Conservation (phyloP, 306 rosid species). For the Rubus idaeus region DNA sequence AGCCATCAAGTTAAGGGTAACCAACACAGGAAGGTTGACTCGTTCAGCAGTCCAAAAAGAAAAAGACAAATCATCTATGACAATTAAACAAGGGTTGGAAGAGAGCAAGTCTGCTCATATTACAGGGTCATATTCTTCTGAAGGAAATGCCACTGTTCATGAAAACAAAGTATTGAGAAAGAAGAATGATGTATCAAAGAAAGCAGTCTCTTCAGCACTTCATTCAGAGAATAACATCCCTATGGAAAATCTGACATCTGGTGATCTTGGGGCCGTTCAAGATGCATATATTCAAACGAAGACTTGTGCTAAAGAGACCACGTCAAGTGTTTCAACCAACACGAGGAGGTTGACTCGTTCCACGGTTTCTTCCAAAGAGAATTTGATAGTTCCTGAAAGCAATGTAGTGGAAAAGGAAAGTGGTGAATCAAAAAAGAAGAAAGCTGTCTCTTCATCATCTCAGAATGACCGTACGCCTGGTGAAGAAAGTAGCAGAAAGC, state of each 20-base stretch:
- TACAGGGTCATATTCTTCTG: slow-evolving; percentile 1
- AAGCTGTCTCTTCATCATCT: slow-evolving; percentile 2
- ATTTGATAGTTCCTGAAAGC: slow-evolving; percentile 1
- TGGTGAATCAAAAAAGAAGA: not conserved
- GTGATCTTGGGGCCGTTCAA: slow-evolving; percentile 9
- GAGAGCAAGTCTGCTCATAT: slow-evolving; percentile 2
- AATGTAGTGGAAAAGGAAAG: not conserved
- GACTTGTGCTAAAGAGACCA: slow-evolving; percentile 1
- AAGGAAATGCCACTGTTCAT: slow-evolving; percentile 2
- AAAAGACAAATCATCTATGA: not conserved
- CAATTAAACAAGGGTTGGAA: slow-evolving; percentile 4
- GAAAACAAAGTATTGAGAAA: slow-evolving; percentile 5
- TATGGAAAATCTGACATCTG: not conserved
- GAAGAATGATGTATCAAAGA: slow-evolving; percentile 12
- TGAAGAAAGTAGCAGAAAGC: not conserved
- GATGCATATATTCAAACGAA: not conserved
- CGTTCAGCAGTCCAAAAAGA: slow-evolving; percentile 11
- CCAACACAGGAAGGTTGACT: slow-evolving; percentile 7
- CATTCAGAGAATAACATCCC: slow-evolving; percentile 14
- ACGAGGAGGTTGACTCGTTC: slow-evolving; percentile 12
- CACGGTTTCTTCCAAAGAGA: not conserved
- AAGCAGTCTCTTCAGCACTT: slow-evolving; percentile 1
- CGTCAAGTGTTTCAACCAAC: slow-evolving; percentile 7
- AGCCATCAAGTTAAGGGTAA: slow-evolving; percentile 12
- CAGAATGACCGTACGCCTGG: not conserved